These are phyloP conservation scores for Daphne laureola DNA, from an alignment of 441 rosid species.

Conservation along the genomic window DNA sequence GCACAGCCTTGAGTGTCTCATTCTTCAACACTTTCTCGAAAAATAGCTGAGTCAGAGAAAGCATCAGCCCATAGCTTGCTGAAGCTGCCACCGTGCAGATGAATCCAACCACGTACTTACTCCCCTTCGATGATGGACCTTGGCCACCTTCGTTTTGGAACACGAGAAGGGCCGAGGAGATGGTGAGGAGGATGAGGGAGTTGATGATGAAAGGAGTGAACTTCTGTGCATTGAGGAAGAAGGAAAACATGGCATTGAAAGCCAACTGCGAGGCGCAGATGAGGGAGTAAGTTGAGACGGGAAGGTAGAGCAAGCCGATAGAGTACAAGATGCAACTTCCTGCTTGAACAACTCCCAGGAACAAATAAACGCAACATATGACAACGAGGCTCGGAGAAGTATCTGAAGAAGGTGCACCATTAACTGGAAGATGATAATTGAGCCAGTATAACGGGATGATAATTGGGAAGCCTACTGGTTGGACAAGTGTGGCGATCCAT, in stretches of 20 bases:
- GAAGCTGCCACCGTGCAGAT: conserved; percentile 19
- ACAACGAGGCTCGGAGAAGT: too few species aligned
- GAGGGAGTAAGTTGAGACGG: conserved; percentile 28
- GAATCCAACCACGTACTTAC: conserved; percentile 19
- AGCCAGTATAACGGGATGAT: conserved; percentile 24
- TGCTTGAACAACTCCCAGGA: conserved; percentile 22
- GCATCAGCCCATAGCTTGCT: conserved; percentile 19
- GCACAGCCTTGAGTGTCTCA: conserved; percentile 17
- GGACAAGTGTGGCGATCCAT: conserved; percentile 65
- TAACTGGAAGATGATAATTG: too few species aligned
- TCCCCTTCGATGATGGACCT: neutral
- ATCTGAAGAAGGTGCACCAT: too few species aligned
- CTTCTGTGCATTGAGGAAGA: conserved; percentile 32
- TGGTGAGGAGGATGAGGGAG: conserved; percentile 26
- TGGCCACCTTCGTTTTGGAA: conserved; percentile 7
- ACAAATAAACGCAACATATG: neutral
- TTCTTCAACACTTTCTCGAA: conserved; percentile 18
- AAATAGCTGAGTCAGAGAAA: conserved; percentile 22
- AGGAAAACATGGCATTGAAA: conserved; percentile 45
- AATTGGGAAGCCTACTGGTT: conserved; percentile 52
- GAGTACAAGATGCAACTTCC: conserved; percentile 20
- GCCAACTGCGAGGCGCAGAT: conserved; percentile 39
- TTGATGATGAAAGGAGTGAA: conserved; percentile 30
- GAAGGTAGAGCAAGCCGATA: conserved; percentile 27
- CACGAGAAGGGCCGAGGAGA: conserved; percentile 21